phyloP scores from a whole-genome alignment of 495 filamentous ascomycete genomes.

The Achaetomiella virescens region DNA sequence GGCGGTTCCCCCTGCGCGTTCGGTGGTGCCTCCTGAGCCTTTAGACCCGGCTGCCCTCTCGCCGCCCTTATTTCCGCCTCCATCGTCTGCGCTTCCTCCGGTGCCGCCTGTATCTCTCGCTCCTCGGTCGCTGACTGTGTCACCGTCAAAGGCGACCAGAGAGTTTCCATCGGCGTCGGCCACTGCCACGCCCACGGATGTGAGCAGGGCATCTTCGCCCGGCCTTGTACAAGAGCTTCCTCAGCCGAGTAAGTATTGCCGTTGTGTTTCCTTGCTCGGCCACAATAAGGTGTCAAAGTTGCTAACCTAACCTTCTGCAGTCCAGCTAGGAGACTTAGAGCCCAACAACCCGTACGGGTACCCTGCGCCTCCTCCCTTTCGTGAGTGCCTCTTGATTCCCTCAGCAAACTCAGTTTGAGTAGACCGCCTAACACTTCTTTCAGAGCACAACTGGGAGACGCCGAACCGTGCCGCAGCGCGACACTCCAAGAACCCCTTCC shows the following conservation, averaged over 20 bases:
- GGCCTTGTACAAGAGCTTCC: background rate
- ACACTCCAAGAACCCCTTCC: background rate
- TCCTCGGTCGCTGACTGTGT: background rate
- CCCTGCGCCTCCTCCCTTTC: constrained; percentile 14
- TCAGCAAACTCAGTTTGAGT: background rate
- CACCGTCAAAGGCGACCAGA: background rate
- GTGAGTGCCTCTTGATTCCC: constrained; percentile 11
- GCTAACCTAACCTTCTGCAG: background rate
- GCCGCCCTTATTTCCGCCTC: background rate
- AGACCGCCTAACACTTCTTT: background rate
- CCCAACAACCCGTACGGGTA: constrained; percentile 21
- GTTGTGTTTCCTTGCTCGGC: background rate
- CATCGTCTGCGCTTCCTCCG: background rate
- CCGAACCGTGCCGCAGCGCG: constrained; percentile 11
- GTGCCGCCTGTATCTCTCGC: background rate
- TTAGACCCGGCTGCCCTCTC: no score
- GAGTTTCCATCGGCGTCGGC: background rate
- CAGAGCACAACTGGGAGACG: constrained; percentile 7
- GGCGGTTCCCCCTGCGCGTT: background rate
- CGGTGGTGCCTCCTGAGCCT: no score
- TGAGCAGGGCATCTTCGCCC: background rate
- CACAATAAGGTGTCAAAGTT: background rate
- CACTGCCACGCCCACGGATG: background rate
- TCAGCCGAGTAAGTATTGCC: background rate
- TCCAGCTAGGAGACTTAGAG: background rate